These are phyloP conservation scores for Candida tammaniensis DNA, from an alignment of 805 yeast genomes.

Conservation along the genomic window DNA sequence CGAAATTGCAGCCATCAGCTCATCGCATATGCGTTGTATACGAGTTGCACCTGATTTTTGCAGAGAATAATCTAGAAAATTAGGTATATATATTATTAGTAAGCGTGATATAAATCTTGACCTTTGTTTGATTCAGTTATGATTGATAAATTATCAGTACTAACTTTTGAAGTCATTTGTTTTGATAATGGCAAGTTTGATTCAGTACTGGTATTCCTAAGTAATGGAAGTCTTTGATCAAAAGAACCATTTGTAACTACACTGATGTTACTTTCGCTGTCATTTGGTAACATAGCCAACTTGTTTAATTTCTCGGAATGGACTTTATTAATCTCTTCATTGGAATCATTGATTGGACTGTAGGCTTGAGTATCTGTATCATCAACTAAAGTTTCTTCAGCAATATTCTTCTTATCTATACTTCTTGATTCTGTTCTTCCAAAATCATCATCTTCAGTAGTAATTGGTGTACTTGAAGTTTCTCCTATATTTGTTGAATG, in stretches of 20 bases:
- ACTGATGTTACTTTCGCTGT: conserved; percentile 15
- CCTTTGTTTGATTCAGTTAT: conserved; percentile 15
- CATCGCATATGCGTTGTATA: too few species aligned
- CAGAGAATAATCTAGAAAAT: not conserved
- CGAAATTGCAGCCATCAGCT: not conserved
- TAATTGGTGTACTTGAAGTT: conserved; percentile 7
- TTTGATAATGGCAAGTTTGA: conserved; percentile 12
- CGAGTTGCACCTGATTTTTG: not conserved
- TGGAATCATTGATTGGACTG: not conserved
- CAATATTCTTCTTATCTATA: not conserved
- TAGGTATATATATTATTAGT: conserved; percentile 8
- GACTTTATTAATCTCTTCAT: not conserved
- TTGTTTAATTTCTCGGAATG: not conserved
- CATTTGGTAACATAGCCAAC: conserved; percentile 9
- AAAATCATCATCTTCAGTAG: conserved; percentile 10
- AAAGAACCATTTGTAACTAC: conserved; percentile 15
- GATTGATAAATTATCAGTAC: conserved; percentile 23
- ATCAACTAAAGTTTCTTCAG: not conserved
- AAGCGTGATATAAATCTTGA: conserved; percentile 23
- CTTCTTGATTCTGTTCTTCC: not conserved
- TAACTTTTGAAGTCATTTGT: conserved; percentile 6
- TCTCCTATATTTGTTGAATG: conserved; percentile 5
- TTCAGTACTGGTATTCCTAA: conserved; percentile 14
- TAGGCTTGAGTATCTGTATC: not conserved
- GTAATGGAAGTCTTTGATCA: conserved; percentile 17